phyloP scores from a whole-genome alignment of 345 rosid species.

The Euclidium syriacum region DNA sequence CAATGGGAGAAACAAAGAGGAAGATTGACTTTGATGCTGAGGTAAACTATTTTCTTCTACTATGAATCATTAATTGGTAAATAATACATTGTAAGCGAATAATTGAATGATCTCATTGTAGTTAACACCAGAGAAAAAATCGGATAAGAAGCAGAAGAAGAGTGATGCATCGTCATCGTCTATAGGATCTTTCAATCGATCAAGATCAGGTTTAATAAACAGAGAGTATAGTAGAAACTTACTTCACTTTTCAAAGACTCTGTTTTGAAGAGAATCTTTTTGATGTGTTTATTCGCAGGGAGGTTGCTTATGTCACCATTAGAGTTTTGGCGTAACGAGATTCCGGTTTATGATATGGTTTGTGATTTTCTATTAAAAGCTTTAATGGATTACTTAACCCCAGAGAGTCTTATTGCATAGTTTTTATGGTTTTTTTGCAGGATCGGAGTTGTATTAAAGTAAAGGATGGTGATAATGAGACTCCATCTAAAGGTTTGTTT shows the following conservation, averaged over 20 bases:
- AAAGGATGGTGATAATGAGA: not conserved
- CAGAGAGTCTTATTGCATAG: not conserved
- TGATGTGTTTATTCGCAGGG: constrained; percentile 43
- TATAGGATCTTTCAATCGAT: no score
- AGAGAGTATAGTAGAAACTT: not conserved
- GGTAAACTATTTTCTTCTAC: constrained; percentile 12
- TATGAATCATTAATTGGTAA: not conserved
- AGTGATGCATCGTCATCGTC: no score
- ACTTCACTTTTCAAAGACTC: not conserved
- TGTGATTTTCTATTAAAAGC: no score
- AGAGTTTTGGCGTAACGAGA: constrained; percentile 83
- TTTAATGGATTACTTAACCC: no score
- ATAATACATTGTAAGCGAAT: not conserved
- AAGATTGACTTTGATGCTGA: constrained; percentile 25
- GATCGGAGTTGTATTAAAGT: constrained; percentile 14
- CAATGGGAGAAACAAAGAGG: constrained; percentile 7
- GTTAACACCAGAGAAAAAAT: constrained; percentile 26
- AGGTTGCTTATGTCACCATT: constrained; percentile 64
- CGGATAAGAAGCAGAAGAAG: constrained; percentile 1
- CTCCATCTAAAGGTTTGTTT: constrained; percentile 18
- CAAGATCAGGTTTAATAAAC: constrained; percentile 35
- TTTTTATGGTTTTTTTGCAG: constrained; percentile 11
- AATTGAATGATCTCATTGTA: not conserved
- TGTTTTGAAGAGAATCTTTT: not conserved
- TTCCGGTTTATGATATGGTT: constrained; percentile 57